Conservation (phyloP, 345 rosid species). For the Bruguiera gymnorhiza region DNA sequence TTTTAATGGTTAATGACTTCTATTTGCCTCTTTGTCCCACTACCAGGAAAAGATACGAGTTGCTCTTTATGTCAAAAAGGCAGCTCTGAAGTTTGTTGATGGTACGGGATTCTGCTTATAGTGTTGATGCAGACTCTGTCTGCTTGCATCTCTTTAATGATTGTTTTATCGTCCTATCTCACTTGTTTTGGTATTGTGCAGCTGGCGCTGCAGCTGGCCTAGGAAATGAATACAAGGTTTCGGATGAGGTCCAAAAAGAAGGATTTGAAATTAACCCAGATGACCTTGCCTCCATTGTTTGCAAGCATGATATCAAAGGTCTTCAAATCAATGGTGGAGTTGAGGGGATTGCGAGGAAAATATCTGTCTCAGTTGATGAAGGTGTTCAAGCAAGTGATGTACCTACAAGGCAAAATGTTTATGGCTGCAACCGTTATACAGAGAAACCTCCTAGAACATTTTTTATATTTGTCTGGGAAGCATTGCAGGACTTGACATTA, state of each 20-base stretch:
- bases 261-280: constrained; percentile 69
- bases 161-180: not conserved
- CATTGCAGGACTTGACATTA: constrained; percentile 80
- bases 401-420: constrained; percentile 59
- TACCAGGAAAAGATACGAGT: constrained; percentile 88
- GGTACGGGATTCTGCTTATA: constrained; percentile 45
- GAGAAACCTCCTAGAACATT: constrained; percentile 80
- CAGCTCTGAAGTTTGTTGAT: constrained; percentile 84
- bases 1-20: constrained; percentile 9
- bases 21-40: constrained; percentile 15
- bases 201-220: constrained; percentile 35
- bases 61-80: constrained; percentile 85
- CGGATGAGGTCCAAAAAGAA: constrained; percentile 53
- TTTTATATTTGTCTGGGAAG: constrained; percentile 87
- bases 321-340: constrained; percentile 52
- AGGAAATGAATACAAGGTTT: constrained; percentile 47
- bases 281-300: constrained; percentile 67
- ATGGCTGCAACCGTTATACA: constrained; percentile 60
- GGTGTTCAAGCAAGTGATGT: constrained; percentile 51
- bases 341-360: constrained; percentile 57
- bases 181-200: constrained; percentile 26
- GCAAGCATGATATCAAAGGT: constrained; percentile 54
- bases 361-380: constrained; percentile 50
- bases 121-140: not conserved
- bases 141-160: not conserved